Conservation (phyloP, 176 grass and related monocot species). For the Carex myosuroides region DNA sequence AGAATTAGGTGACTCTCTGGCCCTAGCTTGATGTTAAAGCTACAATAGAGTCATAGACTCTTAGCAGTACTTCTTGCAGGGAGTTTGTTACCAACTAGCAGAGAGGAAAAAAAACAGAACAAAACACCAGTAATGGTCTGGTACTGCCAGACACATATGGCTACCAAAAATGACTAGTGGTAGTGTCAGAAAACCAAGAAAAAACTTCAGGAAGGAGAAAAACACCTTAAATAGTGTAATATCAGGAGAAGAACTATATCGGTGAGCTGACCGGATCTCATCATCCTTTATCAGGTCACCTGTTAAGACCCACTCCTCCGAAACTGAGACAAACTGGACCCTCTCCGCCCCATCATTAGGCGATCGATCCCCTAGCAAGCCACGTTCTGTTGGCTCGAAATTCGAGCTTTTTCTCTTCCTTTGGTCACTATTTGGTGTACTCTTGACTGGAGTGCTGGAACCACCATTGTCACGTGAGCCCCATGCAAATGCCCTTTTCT, state of each 20-base stretch:
- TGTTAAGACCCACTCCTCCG: constrained; percentile 90
- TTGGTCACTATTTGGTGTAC: constrained; percentile 42
- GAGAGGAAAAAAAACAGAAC: not conserved
- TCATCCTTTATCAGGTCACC: constrained; percentile 71
- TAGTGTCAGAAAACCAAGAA: not conserved
- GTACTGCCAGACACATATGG: not conserved
- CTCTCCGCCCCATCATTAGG: constrained; percentile 69
- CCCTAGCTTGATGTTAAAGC: not conserved
- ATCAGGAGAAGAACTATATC: constrained; percentile 92
- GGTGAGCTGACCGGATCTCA: constrained; percentile 60
- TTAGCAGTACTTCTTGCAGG: not conserved
- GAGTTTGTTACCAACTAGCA: not conserved
- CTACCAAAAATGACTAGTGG: not conserved
- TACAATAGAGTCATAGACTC: not conserved
- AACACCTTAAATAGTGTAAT: constrained; percentile 89
- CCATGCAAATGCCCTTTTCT: constrained; percentile 96
- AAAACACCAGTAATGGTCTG: not conserved
- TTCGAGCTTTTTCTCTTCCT: constrained; percentile 87
- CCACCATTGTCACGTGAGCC: constrained; percentile 52
- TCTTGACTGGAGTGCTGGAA: constrained; percentile 28
- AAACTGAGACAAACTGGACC: constrained; percentile 67
- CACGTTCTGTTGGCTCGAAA: constrained; percentile 49
- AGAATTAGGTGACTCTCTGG: not conserved
- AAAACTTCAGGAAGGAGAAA: not conserved
- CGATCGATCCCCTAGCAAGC: constrained; percentile 44